Percentiles rank a stretch among this genome's conserved stretches.
phyloP scores from a whole-genome alignment of 352 stramenopile species.

The Pythium monospermum region DNA sequence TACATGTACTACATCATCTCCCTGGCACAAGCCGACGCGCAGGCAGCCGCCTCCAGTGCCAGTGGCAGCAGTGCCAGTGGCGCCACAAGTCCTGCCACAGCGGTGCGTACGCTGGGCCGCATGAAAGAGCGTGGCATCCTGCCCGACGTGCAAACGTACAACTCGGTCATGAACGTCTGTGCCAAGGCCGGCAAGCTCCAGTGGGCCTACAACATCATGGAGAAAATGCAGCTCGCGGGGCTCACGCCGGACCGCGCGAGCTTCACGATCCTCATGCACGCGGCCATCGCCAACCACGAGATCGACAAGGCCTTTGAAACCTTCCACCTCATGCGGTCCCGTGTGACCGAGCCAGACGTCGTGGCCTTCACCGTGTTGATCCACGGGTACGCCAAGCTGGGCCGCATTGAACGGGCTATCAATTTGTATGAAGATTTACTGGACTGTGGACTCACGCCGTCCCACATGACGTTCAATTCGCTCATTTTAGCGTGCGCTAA shows the following conservation, averaged over 20 bases:
- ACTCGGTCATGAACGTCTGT: slow-evolving; percentile 82
- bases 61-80: too few relatives aligned
- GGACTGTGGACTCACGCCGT: slow-evolving; percentile 58
- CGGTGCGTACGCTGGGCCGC: slow-evolving; percentile 65
- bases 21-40: slow-evolving; percentile 36
- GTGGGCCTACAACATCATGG: slow-evolving; percentile 83
- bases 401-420: slow-evolving; percentile 66
- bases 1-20: slow-evolving; percentile 80
- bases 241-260: slow-evolving; percentile 56
- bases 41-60: too few relatives aligned
- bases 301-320: slow-evolving; percentile 81
- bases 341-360: slow-evolving; percentile 62
- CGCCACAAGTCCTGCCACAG: slow-evolving; percentile 36
- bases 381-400: slow-evolving; percentile 67
- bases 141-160: slow-evolving; percentile 57
- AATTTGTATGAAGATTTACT: slow-evolving; percentile 78
- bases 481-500: slow-evolving; percentile 80
- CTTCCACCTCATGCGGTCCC: slow-evolving; percentile 78
- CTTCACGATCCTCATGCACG: slow-evolving; percentile 80
- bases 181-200: slow-evolving; percentile 51
- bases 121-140: slow-evolving; percentile 76
- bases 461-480: slow-evolving; percentile 70
- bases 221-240: slow-evolving; percentile 79
- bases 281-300: slow-evolving; percentile 64
- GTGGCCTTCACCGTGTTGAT: slow-evolving; percentile 71